Base-by-base conservation (phyloP, 2,329 filamentous ascomycete species). In the Claviceps cyperi region DNA sequence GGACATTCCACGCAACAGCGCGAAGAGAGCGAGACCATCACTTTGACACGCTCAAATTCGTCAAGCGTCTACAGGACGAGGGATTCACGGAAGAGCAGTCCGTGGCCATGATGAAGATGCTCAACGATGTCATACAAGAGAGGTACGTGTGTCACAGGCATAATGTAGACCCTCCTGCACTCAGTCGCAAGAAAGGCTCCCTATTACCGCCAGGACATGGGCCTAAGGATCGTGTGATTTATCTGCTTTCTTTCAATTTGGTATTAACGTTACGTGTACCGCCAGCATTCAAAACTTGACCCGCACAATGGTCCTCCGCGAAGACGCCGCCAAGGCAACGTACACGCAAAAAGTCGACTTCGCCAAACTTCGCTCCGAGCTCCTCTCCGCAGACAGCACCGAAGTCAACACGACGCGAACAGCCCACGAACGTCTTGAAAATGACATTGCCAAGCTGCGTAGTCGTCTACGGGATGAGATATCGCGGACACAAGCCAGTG, bases 31-130 rank as follows among this genome's bases (percentile, higher is more conserved):
- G 85, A 56, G 90, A 96, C 60, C 92, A 98, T 67, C 90, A 98
- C 67, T 98, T 98, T 64, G 92, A 98, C 68, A 98, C 92, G 1
- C 78, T 98, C 54, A 96, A 95, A 70, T 95, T 98, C 64, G 90
- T 98, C 39, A 87, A 95, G 69, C 77, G 87, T 48, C 73, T 98
- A 40, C 83, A 91, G 65, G 80, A 80, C 57, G 92, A 98, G 65
- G 92, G 92, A 0, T 96, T 97, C 66, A 95, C 88, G 22, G 91
- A 97, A 66, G 85, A 90, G 58, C 92, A 98, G 68, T 83, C 90
- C 2, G 89, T 88, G 24, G 91, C 92, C n/a, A 92, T 96, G 85
- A 97, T 98, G 92, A 87, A 86, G 64, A 87, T 97, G 6, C 74
- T 98, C 39, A 90, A 89, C 67, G 90, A 97, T 65, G 91, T 97